Base-by-base conservation (phyloP, 108 stramenopile genomes). In the Fragilaria crotonensis region DNA sequence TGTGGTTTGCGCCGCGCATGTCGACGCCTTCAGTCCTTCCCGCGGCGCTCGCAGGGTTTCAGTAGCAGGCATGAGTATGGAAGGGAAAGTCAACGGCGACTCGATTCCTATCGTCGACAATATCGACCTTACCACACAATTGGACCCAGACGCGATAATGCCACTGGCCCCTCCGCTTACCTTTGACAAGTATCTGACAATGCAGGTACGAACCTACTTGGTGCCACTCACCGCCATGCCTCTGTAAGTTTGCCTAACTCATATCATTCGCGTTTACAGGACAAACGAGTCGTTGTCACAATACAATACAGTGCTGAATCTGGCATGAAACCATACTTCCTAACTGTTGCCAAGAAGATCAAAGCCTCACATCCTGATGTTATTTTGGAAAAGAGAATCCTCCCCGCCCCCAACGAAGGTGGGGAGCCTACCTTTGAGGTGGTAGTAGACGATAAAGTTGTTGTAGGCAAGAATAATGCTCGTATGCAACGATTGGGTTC, bases 331-430 rank as follows among this genome's bases (percentile, higher is more conserved):
- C 84, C 85, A 26, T 91, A 77, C 59, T 91, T 68, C 70, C 66
- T 87, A 45, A 91, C 89, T 5, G 84, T 85, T 2, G 89, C 85
- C 45, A 77, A 83, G 33, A 67, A 70, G 48, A 65, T 91, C 53
- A 87, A 87, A 58, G 68, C 63, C 19, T 36, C 54, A 18, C 75
- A 80, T 58, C 84, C 89, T 0, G 89, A 91, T 63, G 78, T 87
- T 4, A 48, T 87, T 27, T 54, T 91, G 41, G 81, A 87, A 57
- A 71, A 66, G 26, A 55, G 75, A 17, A 73, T 84, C 45, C 33
- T 91, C 4, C 84, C 84, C 25, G 19, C 45, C 4, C 45, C 46
- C 28, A 62, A 56, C 20, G 48, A 33, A 20, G 61, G 58, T 41
- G 77, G 30, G 26, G 63, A 53, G 33, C 60, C 66, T 3, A 62